These are phyloP conservation scores for Persicaria maculosa DNA, from an alignment of 148 eudicot species.

Conservation along the genomic window DNA sequence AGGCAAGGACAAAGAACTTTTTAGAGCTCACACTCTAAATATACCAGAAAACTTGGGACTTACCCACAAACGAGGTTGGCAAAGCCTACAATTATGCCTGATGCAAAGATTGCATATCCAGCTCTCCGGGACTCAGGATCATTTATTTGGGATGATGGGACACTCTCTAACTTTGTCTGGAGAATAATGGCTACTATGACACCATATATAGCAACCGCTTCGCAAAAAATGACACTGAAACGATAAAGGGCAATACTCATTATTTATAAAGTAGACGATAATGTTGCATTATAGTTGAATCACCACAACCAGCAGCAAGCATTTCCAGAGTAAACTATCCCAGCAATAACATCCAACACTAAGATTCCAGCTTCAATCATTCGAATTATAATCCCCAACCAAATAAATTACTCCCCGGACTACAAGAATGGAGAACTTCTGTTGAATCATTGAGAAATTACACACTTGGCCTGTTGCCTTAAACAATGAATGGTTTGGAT, in stretches of 20 bases:
- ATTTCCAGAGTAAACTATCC: neutral
- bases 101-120: conserved; percentile 94
- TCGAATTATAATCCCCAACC: neutral
- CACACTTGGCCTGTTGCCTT: neutral
- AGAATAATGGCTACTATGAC: conserved; percentile 97
- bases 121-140: conserved; percentile 87
- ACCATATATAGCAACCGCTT: conserved; percentile 99
- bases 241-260: neutral
- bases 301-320: neutral
- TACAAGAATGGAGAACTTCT: neutral
- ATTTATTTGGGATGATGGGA: conserved; percentile 60
- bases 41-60: conserved; percentile 18
- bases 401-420: neutral
- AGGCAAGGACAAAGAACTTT: neutral
- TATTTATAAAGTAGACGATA: neutral
- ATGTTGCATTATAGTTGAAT: neutral
- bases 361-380: neutral
- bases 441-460: neutral
- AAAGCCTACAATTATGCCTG: conserved; percentile 96
- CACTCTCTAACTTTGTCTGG: conserved; percentile 93
- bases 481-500: neutral
- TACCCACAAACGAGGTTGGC: conserved; percentile 98
- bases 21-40: neutral
- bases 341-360: neutral
- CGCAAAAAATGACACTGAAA: conserved; percentile 89